These are phyloP conservation scores for Pseudogymnoascus sp. DNA, from an alignment of 2,329 filamentous ascomycete species.

Conservation along the genomic window DNA sequence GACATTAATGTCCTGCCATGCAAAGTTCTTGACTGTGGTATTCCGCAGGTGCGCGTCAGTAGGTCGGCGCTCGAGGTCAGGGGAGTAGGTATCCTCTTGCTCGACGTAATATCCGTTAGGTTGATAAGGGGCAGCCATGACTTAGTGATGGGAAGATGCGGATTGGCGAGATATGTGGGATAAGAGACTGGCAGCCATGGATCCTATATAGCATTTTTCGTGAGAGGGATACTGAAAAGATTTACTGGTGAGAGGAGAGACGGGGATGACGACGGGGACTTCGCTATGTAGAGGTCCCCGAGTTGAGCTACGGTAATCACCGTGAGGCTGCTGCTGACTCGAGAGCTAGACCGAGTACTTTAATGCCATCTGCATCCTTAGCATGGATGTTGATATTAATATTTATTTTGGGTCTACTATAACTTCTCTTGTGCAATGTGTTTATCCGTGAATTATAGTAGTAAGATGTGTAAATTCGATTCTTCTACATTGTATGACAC, in stretches of 20 bases:
- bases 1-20: slow-evolving; percentile 61
- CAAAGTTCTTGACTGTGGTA: slow-evolving; percentile 53
- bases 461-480: neutral
- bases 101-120: neutral
- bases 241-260: neutral
- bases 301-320: neutral
- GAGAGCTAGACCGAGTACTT: neutral
- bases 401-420: neutral
- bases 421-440: neutral
- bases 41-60: slow-evolving; percentile 47
- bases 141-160: neutral
- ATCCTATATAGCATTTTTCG: neutral
- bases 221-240: neutral
- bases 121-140: neutral
- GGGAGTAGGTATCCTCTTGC: neutral
- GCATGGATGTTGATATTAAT: neutral
- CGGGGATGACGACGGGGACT: neutral
- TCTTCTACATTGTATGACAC: neutral
- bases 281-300: neutral
- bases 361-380: neutral
- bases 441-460: neutral
- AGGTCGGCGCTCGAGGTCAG: neutral
- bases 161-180: neutral
- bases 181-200: neutral
- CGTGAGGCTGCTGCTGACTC: neutral